phyloP scores from a whole-genome alignment of 1,284 basidiomycete genomes.

The Trametes hirsuta region DNA sequence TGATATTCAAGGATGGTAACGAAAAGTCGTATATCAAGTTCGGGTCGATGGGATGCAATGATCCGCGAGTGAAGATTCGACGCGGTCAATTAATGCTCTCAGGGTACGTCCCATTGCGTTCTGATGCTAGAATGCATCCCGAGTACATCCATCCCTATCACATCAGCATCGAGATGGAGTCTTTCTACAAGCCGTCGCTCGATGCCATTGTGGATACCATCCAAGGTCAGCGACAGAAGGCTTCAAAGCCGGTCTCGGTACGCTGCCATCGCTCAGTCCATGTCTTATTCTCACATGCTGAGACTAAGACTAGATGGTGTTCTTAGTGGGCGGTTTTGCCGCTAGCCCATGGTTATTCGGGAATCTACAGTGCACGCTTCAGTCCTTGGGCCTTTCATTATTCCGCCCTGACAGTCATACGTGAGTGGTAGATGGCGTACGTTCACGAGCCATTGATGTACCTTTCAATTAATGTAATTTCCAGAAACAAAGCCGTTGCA shows the following conservation, averaged over 20 bases:
- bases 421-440: constrained; percentile 33
- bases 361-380: constrained; percentile 31
- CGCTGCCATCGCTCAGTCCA: background rate
- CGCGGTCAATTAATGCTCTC: constrained; percentile 44
- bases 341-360: constrained; percentile 42
- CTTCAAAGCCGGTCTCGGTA: constrained; percentile 4
- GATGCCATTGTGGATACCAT: constrained; percentile 38
- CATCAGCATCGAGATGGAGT: constrained; percentile 36
- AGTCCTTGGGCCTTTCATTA: constrained; percentile 37
- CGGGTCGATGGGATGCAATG: constrained; percentile 41
- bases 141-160: background rate
- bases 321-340: constrained; percentile 45
- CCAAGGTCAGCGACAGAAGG: constrained; percentile 32
- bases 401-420: constrained; percentile 49
- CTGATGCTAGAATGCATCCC: background rate
- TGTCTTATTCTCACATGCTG: background rate
- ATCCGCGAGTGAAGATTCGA: constrained; percentile 40
- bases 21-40: constrained; percentile 46
- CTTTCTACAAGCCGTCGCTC: constrained; percentile 46
- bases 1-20: constrained; percentile 39
- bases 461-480: background rate
- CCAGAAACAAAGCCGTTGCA: constrained; percentile 38
- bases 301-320: constrained; percentile 33
- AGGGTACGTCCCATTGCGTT: constrained; percentile 34
- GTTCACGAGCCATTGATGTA: background rate